Percentiles rank a stretch among this genome's conserved stretches.
phyloP scores from a whole-genome alignment of 192 early-diverging fungal species.

The Coemansia sp. region DNA sequence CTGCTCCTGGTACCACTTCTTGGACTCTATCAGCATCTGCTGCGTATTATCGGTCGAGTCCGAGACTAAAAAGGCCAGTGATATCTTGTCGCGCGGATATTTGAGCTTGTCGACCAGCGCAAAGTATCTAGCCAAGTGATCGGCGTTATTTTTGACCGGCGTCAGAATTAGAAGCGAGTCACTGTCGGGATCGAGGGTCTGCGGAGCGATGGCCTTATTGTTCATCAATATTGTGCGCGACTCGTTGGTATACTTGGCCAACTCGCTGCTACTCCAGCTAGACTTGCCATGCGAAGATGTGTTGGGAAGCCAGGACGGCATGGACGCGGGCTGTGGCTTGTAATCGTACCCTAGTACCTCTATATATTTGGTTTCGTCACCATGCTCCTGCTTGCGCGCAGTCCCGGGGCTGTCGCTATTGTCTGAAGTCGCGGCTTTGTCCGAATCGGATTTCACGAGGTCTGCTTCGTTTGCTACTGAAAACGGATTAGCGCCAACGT shows the following conservation, averaged over 20 bases:
- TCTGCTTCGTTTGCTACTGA: background rate
- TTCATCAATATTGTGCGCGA: constrained; percentile 33
- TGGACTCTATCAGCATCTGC: constrained; percentile 51
- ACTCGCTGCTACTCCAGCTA: constrained; percentile 5
- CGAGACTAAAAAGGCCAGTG: constrained; percentile 70
- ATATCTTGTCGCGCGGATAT: constrained; percentile 66
- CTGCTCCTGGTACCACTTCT: constrained; percentile 46
- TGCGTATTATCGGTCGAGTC: constrained; percentile 65
- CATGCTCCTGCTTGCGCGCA: background rate
- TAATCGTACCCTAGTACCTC: constrained; percentile 41
- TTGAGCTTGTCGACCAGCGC: constrained; percentile 58
- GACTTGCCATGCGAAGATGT: background rate
- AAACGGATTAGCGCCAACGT: background rate
- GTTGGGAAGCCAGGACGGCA: constrained; percentile 51
- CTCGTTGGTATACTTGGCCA: constrained; percentile 22
- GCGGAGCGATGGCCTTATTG: constrained; percentile 29
- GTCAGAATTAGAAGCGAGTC: constrained; percentile 66
- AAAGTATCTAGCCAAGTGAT: constrained; percentile 65
- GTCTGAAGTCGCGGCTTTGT: background rate
- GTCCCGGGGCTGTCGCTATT: background rate
- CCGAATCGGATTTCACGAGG: background rate
- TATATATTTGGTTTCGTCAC: constrained; percentile 15
- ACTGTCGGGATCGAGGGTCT: constrained; percentile 34
- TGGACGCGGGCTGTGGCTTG: constrained; percentile 25
- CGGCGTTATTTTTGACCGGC: constrained; percentile 65